A percentile compares a stretch with the other conserved stretches of the same genome.
phyloP scores from a whole-genome alignment of 2,329 filamentous ascomycete species.

The Ophiosphaerella herpotricha region DNA sequence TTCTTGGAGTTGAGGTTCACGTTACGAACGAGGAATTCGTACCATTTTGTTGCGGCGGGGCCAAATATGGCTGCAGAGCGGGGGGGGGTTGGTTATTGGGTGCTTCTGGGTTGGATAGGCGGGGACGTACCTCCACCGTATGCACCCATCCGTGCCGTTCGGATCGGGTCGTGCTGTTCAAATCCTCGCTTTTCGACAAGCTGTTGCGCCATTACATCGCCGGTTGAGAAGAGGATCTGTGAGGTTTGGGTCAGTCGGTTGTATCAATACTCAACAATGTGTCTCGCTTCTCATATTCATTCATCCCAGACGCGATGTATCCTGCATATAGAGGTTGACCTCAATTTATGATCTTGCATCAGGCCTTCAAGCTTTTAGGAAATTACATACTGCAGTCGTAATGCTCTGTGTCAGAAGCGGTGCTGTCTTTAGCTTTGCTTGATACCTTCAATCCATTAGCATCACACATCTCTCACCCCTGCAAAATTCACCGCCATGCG shows the following conservation, averaged over 20 bases:
- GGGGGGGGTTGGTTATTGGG: conserved; percentile 13
- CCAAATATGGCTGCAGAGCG: conserved; percentile 72
- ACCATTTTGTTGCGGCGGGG: conserved; percentile 86
- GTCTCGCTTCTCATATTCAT: too few relatives aligned
- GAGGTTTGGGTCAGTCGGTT: neutral
- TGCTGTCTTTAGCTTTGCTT: conserved; percentile 75
- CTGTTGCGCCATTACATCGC: conserved; percentile 90
- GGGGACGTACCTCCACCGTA: conserved; percentile 72
- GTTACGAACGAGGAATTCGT: conserved; percentile 73
- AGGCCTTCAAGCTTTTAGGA: neutral
- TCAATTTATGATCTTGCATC: too few relatives aligned
- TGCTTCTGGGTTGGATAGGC: conserved; percentile 4
- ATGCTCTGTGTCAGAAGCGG: conserved; percentile 89
- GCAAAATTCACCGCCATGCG: neutral
- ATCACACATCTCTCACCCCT: neutral
- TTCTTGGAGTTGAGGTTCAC: conserved; percentile 68
- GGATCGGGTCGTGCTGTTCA: conserved; percentile 70
- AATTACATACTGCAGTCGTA: conserved; percentile 70
- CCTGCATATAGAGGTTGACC: too few relatives aligned
- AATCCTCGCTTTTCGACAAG: conserved; percentile 80
- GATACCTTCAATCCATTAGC: conserved; percentile 70
- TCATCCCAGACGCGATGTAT: too few relatives aligned
- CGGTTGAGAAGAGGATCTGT: conserved; percentile 84
- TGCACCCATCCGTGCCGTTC: conserved; percentile 77
- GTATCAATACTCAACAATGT: too few relatives aligned